Conservation (phyloP, 257 asterid genomes). For the Capsicum rhomboideum region DNA sequence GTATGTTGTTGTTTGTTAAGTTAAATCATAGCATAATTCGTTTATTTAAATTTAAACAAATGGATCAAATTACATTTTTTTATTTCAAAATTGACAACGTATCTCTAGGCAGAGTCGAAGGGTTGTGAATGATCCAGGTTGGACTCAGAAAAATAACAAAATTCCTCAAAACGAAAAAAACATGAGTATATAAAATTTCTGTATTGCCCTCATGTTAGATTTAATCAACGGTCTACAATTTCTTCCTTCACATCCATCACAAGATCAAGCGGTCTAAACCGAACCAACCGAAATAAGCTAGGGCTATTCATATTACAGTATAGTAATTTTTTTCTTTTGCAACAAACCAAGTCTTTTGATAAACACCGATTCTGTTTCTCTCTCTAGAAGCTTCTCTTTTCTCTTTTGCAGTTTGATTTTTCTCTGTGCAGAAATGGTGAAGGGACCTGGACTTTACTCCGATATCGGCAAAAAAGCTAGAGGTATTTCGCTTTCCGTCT, state of each 20-base stretch:
- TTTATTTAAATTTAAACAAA: no score
- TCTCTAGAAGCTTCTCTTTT: neutral
- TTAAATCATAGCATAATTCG: no score
- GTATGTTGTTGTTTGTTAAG: no score
- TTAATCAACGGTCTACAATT: neutral
- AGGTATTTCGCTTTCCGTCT: neutral
- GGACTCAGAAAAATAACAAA: neutral
- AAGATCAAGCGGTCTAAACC: neutral
- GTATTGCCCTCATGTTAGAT: neutral
- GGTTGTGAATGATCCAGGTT: neutral
- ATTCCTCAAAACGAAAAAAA: no score
- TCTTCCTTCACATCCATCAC: neutral
- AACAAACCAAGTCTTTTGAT: neutral
- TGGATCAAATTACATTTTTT: no score
- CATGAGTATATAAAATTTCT: neutral
- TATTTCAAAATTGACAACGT: neutral
- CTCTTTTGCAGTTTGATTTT: neutral
- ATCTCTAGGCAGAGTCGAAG: neutral
- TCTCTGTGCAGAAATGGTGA: neutral
- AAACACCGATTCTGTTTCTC: neutral
- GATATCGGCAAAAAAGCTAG: slow-evolving; percentile 4
- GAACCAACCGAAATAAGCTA: neutral
- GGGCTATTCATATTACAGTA: neutral
- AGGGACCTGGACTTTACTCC: neutral
- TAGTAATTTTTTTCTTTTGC: neutral